Evolutionary conservation across 495 filamentous ascomycete genomes (phyloP), one percentile per base, ranked within the genome.

Genomic region (Daldinia decipiens): DNA sequence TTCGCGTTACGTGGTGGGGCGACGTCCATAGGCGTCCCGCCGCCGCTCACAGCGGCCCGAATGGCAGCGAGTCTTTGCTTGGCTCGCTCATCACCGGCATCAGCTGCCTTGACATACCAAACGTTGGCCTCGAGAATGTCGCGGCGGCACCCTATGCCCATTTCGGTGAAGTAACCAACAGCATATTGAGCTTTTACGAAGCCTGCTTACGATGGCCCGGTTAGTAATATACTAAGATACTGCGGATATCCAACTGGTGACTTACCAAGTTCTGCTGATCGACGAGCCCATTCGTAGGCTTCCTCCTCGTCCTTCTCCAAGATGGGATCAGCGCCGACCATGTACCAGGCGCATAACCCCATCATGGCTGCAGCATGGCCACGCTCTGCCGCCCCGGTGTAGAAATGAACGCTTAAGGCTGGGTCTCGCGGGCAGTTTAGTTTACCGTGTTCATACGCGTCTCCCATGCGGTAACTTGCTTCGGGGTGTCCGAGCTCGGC

Each of bases 261-360:
- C 89, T 75, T 86, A 97, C 95, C 93, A 71, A 87, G 82, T 67
- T 95, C 89, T 36, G 94, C 94, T 47, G 95, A 93, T 67, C 88
- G 89, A 77, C 87, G 85, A 27, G 95, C 95, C 95, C 95, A 99
- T 78, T 97, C 94, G 77, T 95, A 98, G 3, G 95, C 95, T 79
- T 99, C 95, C 58, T 90, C 89, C 79, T 98, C 96, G 70, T 98
- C 94, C 79, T 94, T 97, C 62, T 96, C 93, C 29, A 99, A 81
- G 17, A 98, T 88, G 0, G 95, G 95, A 73, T 94, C 92, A 8
- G 95, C 96, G 1, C 95, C 95, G 8, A 98, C 92, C 79, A 99
- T 90, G 78, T 98, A 99, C 95, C 95, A 99, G 13, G 95, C 95
- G 77, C 95, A 98, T 24, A 99, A 85, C 17, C 93, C 94, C 94